phyloP scores from a whole-genome alignment of 2,329 filamentous ascomycete species.

The Fragosphaeria purpurea region DNA sequence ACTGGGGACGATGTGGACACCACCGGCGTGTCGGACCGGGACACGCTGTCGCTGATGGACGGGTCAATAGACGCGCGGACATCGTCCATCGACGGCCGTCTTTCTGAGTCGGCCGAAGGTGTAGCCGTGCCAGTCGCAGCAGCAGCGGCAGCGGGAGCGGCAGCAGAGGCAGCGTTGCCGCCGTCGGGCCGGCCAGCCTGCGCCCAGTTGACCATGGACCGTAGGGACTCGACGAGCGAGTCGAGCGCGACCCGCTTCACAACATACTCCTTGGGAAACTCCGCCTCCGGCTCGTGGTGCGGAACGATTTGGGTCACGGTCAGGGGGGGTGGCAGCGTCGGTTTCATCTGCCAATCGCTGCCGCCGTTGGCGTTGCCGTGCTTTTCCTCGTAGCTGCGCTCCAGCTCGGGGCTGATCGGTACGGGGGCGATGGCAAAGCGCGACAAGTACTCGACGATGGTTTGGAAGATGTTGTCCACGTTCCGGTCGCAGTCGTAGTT shows the following conservation, averaged over 20 bases:
- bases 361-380: slow-evolving; percentile 49
- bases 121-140: too few species aligned
- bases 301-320: slow-evolving; percentile 66
- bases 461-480: slow-evolving; percentile 95
- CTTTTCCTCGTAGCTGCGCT: slow-evolving; percentile 79
- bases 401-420: slow-evolving; percentile 62
- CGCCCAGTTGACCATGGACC: slow-evolving; percentile 90
- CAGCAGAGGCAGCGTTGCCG: slow-evolving; percentile 18
- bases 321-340: slow-evolving; percentile 77
- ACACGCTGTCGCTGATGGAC: slow-evolving; percentile 47
- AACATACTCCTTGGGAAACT: slow-evolving; percentile 78
- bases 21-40: slow-evolving; percentile 49
- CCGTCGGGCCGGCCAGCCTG: slow-evolving; percentile 53
- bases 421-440: slow-evolving; percentile 75
- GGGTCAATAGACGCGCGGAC: slow-evolving; percentile 70
- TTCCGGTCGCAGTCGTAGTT: slow-evolving; percentile 97
- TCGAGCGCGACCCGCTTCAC: slow-evolving; percentile 86
- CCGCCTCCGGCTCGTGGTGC: slow-evolving; percentile 50
- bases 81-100: slow-evolving; percentile 42
- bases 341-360: slow-evolving; percentile 75
- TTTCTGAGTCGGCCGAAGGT: slow-evolving; percentile 35
- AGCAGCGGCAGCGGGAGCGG: background rate
- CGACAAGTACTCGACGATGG: slow-evolving; percentile 85
- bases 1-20: slow-evolving; percentile 50
- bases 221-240: slow-evolving; percentile 75